phyloP scores from a whole-genome alignment of 2,329 filamentous ascomycete species.

The Rutstroemia sydowiana region DNA sequence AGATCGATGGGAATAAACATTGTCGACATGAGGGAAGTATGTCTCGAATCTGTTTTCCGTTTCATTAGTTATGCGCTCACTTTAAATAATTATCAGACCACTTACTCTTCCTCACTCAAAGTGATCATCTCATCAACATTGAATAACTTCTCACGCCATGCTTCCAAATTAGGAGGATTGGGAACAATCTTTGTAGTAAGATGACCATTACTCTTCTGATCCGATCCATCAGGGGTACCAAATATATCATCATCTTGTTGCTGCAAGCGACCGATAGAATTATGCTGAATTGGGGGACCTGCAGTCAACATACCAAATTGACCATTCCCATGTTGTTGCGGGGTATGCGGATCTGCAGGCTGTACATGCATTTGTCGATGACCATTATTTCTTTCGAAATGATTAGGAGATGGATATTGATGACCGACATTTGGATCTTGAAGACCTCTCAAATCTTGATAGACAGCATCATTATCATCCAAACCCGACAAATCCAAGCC shows the following conservation, averaged over 20 bases:
- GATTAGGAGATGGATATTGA: slow-evolving; percentile 29
- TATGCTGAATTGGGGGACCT: slow-evolving; percentile 29
- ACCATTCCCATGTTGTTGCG: slow-evolving; percentile 32
- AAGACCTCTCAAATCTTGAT: slow-evolving; percentile 32
- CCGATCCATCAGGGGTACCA: slow-evolving; percentile 30
- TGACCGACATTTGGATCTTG: slow-evolving; percentile 30
- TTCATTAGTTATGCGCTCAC: slow-evolving; percentile 8
- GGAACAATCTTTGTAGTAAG: slow-evolving; percentile 50
- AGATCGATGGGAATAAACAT: slow-evolving; percentile 77
- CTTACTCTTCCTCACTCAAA: slow-evolving; percentile 66
- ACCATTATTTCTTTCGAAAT: slow-evolving; percentile 31
- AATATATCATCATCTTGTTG: slow-evolving; percentile 35
- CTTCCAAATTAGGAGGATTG: slow-evolving; percentile 58
- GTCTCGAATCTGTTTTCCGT: slow-evolving; percentile 56
- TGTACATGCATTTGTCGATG: slow-evolving; percentile 27
- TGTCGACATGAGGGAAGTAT: slow-evolving; percentile 79
- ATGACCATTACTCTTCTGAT: slow-evolving; percentile 43
- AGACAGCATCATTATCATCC: slow-evolving; percentile 33
- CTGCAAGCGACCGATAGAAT: slow-evolving; percentile 30
- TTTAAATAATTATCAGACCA: slow-evolving; percentile 9
- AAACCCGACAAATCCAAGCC: slow-evolving; percentile 35
- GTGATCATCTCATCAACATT: slow-evolving; percentile 67
- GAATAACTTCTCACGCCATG: slow-evolving; percentile 67
- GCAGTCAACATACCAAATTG: slow-evolving; percentile 42
- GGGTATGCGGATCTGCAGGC: slow-evolving; percentile 29